A percentile compares a stretch with the other conserved stretches of the same genome.
Conservation (phyloP, 257 asterid species). For the Nicotiana sylvestris region DNA sequence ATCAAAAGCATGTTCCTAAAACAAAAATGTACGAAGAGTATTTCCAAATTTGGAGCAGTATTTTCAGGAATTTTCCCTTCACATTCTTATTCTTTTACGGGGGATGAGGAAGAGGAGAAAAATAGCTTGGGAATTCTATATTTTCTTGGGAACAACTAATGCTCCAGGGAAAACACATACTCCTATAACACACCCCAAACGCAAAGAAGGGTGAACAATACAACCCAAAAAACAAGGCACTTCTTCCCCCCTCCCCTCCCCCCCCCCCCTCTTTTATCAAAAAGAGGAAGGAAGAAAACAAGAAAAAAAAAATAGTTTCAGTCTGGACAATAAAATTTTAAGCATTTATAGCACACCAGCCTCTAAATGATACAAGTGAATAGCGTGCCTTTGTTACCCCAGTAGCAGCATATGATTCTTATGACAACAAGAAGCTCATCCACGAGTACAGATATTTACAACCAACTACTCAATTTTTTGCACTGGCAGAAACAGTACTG, state of each 20-base stretch:
- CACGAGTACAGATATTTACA: conserved; percentile 3
- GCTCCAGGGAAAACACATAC: background rate
- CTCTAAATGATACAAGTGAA: background rate
- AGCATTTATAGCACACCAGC: background rate
- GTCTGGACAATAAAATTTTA: background rate
- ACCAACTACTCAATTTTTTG: background rate
- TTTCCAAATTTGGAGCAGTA: background rate
- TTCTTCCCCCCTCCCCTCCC: background rate
- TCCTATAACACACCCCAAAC: background rate
- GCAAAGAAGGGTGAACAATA: background rate
- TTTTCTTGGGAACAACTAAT: background rate
- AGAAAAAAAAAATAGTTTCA: background rate
- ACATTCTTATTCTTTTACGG: background rate
- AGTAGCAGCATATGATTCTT: background rate
- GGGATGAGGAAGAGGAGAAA: background rate
- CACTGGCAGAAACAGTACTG: background rate
- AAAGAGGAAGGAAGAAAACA: background rate
- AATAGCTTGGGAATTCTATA: background rate
- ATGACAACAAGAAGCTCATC: conserved; percentile 2
- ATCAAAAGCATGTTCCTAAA: background rate
- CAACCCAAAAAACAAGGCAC: background rate
- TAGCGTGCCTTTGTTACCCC: background rate
- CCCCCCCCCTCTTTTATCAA: background rate
- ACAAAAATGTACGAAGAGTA: background rate
- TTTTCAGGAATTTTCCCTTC: background rate